Evolutionary conservation across 2,329 filamentous ascomycete genomes (phyloP).

Genomic region (Phaeophleospora eucalypticola): DNA sequence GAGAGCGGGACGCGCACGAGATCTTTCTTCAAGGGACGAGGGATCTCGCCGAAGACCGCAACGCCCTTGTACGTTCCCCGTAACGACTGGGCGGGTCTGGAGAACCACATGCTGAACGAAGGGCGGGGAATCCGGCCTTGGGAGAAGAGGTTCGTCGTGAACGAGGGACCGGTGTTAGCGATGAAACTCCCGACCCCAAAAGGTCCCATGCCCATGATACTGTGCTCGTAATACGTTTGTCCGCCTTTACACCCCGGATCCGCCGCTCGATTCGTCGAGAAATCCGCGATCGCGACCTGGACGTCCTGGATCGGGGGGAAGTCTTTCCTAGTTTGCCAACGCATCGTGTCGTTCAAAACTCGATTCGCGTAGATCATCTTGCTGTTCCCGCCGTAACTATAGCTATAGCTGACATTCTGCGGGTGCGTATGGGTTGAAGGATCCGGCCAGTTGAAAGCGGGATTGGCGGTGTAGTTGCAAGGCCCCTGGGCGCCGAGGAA

Average conservation of each 20-base stretch:
- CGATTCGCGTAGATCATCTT: not conserved
- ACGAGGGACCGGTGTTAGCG: not conserved
- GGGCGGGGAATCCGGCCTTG: not conserved
- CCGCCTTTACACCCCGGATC: not conserved
- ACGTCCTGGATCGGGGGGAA: not conserved
- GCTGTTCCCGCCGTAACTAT: not conserved
- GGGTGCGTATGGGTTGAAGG: not conserved
- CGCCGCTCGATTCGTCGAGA: not conserved
- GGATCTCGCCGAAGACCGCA: not conserved
- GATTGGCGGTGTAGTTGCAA: not conserved
- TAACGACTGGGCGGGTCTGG: not conserved
- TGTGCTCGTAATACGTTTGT: not conserved
- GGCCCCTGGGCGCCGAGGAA: not conserved
- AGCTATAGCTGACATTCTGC: not conserved
- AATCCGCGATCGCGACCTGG: not conserved
- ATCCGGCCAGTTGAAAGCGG: not conserved
- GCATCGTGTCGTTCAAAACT: not conserved
- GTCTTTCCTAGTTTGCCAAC: too few species aligned
- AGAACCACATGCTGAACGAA: slow-evolving; percentile 3
- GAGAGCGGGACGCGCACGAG: not conserved
- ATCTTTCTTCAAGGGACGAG: not conserved
- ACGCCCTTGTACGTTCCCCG: not conserved
- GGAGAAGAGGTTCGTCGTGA: not conserved
- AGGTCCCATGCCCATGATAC: not conserved
- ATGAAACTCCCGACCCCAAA: not conserved